Evolutionary conservation across 164 flowering plant species (phyloP).

Genomic region (Umbilicus rupestris): DNA sequence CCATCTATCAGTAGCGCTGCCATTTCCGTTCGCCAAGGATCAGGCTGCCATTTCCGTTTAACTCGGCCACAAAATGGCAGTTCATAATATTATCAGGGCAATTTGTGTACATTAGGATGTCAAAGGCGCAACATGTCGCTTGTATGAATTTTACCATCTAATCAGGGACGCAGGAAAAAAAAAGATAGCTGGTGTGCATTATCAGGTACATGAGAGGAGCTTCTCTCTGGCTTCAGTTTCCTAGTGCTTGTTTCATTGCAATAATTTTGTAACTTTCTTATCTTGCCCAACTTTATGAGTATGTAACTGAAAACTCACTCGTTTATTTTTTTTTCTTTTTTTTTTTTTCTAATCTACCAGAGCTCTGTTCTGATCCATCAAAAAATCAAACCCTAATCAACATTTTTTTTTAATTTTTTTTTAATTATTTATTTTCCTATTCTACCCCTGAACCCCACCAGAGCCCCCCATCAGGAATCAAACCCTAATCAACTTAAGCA

Average conservation of each 20-base stretch:
- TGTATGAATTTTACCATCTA: not conserved
- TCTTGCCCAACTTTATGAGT: too few relatives aligned
- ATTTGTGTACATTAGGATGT: constrained; percentile 5
- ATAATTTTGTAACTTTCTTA: too few relatives aligned
- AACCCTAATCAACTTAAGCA: too few relatives aligned
- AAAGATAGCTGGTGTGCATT: not conserved
- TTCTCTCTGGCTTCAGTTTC: not conserved
- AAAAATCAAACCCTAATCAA: too few relatives aligned
- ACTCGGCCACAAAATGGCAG: not conserved
- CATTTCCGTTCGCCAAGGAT: not conserved
- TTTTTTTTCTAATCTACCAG: too few relatives aligned
- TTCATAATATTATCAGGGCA: not conserved
- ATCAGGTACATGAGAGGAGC: not conserved
- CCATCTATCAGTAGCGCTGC: not conserved
- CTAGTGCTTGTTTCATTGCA: not conserved
- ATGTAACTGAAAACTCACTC: too few relatives aligned
- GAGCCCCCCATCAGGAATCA: too few relatives aligned
- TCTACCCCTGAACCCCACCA: too few relatives aligned
- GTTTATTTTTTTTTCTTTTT: too few relatives aligned
- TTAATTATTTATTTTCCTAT: too few relatives aligned
- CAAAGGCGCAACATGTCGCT: not conserved
- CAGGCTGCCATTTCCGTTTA: not conserved
- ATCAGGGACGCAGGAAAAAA: not conserved
- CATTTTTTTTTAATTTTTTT: too few relatives aligned
- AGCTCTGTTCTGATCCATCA: too few relatives aligned